A percentile compares a stretch with the other conserved stretches of the same genome.
Conservation (phyloP, 768 basidiomycete species). For the Pisolithus albus region DNA sequence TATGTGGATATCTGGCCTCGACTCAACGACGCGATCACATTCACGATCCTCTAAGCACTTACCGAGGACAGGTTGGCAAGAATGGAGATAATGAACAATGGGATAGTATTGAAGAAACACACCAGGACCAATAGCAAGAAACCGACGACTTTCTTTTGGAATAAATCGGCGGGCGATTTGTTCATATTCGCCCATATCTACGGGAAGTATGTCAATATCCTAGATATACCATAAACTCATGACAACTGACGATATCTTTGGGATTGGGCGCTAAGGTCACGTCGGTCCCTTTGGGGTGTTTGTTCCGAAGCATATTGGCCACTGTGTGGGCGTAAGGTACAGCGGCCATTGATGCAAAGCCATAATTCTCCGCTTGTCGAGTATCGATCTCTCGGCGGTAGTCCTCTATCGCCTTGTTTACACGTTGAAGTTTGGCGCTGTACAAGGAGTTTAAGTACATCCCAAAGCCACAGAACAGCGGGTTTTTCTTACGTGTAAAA, state of each 20-base stretch:
- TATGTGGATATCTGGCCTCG: conserved; percentile 37
- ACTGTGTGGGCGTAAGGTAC: conserved; percentile 86
- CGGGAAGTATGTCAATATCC: neutral
- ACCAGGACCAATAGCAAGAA: conserved; percentile 69
- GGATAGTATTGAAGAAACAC: conserved; percentile 93
- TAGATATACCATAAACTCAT: neutral
- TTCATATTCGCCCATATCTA: conserved; percentile 92
- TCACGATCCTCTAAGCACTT: conserved; percentile 19
- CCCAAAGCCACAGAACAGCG: neutral
- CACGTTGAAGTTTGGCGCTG: conserved; percentile 45
- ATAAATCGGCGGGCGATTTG: conserved; percentile 57
- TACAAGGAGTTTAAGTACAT: conserved; percentile 6
- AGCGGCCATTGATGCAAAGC: conserved; percentile 86
- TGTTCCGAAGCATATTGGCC: conserved; percentile 59
- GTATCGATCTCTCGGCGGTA: conserved; percentile 66
- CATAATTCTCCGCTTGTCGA: conserved; percentile 82
- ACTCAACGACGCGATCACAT: conserved; percentile 4
- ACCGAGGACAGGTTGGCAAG: conserved; percentile 86
- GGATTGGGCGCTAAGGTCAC: conserved; percentile 81
- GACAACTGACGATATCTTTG: conserved; percentile 66
- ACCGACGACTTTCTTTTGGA: conserved; percentile 66
- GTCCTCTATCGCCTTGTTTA: conserved; percentile 68
- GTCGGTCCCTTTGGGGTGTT: conserved; percentile 65
- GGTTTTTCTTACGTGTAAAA: conserved; percentile 69
- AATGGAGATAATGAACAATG: conserved; percentile 83